Evolutionary conservation across 2,329 filamentous ascomycete genomes (phyloP), one percentile per base, ranked within the genome.

Genomic region (Alternaria sp.): DNA sequence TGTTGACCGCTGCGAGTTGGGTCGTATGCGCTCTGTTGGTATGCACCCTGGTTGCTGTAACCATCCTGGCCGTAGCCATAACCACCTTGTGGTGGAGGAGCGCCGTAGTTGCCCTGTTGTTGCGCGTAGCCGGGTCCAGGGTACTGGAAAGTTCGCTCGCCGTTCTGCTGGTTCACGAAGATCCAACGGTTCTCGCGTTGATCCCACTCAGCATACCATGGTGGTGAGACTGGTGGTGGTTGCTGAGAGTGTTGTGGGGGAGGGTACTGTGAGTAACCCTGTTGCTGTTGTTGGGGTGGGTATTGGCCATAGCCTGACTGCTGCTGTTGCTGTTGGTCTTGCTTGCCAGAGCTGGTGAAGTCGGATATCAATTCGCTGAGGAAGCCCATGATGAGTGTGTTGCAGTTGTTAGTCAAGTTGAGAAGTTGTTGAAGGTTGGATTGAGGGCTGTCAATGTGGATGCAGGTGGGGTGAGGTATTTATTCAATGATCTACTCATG

Each of bases 151-250:
- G 71, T 74, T 19, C 70, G 71, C 43, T 73, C 70, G 50, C 70
- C 69, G 10, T 62, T 69, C 15, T 72, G 69, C 52, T 74, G 71
- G 56, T 74, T 74, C 19, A 74, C 64, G 25, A 74, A 74, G n/a
- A 74, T 8, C 70, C 70, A 74, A 25, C 70, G 67, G 40, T 66
- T 66, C 2, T 73, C 71, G 30, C 65, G 68, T 10, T 40, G 51
- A 54, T 71, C 67, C 71, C 71, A 74, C 47, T 74, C 71, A 4
- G 71, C 68, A 6, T 59, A 58, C 71, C 71, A 74, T 3, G 71
- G 71, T 15, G 68, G 68, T 9, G 70, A 74, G 30, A 74, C 71
- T n/a, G 71, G 71, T 8, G 71, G 71, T n/a, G 71, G 67, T 4
- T 65, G 66, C 5, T 67, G 63, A n/a, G 60, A 62, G 12, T 60